Evolutionary conservation across 2,329 filamentous ascomycete genomes (phyloP), one percentile per base, ranked within the genome.

Genomic region (Colletotrichum noveboracense): DNA sequence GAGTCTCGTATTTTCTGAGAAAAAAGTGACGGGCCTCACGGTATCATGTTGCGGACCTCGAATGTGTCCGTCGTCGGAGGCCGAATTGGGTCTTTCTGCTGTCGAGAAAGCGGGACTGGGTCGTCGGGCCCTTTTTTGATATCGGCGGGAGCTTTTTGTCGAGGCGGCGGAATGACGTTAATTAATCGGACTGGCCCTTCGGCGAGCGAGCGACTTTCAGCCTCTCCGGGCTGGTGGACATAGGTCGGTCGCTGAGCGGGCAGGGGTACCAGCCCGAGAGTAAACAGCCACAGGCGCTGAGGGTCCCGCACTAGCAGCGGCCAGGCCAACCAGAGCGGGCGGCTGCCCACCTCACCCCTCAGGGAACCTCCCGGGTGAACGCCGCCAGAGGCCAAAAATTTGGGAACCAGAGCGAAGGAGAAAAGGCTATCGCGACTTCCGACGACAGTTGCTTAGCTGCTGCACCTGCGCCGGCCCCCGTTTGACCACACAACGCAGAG

Each of bases 361-460:
- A 65, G 71, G 71, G 71, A 69, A 43, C 56, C 60, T 65, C 52
- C 67, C 52, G 34, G 67, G 62, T 68, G n/a, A n/a, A 55, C 48
- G 61, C 30, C 66, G 71, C 65, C 70, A 43, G 55, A 36, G 9
- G 64, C 71, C 74, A 75, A 76, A 76, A 76, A 71, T 66, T 76
- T 75, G 69, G 74, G 32, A 64, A 7, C 43, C 43, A 48, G 43
- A 48, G n/a, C 43, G 43, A 48, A 48, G n/a, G 43, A 24, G 26
- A 65, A 52, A 69, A 69, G 28, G 16, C 58, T 55, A 65, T 65
- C 62, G 70, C 30, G 48, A 32, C 30, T 62, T 32, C 24, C 52
- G 58, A 70, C 66, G 56, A 60, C 66, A 70, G 60, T 26, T 28
- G 77, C 77, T 80, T 79, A 78, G 80, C 77, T 71, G 38, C 38